Evolutionary conservation across 345 rosid genomes (phyloP), one percentile per base, ranked within the genome.

Genomic region (Cochlearia excelsa): DNA sequence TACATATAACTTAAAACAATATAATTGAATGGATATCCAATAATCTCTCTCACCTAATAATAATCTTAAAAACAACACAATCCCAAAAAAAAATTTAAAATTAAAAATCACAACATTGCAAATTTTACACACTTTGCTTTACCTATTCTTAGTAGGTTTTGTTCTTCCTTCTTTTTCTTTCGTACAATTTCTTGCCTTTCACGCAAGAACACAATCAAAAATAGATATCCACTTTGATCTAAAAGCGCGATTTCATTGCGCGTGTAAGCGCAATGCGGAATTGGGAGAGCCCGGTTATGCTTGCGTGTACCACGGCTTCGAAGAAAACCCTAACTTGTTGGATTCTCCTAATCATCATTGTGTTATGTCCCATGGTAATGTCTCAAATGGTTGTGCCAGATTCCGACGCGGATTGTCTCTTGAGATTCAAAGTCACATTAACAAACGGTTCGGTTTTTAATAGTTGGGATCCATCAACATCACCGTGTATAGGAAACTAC

Each of bases 401-500:
- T 46, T 37, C 75, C 37, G 83, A 81, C 10, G 52, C 58, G 16
- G 79, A 81, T 41, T 46, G 56, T 60, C 78, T 80, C 31, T 26
- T 80, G 47, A 52, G 63, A 26, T 80, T 80, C 44, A 77, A 69
- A 71, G 67, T 69, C 27, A 57, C 85, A 30, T 46, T 78, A 43
- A 57, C 59, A 9, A 63, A 72, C 16, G 55, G 48, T n/a, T 51
- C 63, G 0, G 62, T 39, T 26, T 76, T 81, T 8, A 31, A 6
- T 16, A 61, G 68, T 48, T 88, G 93, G 96, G 59, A 75, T 37
- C 10, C 67, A 27, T 16, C 74, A 1, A 59, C 42, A 30, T 39
- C 54, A 4, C 93, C 93, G 1, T 88, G 96, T 51, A 23, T 47
- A 2, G 66, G 71, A 51, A 61, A 74, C 11, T 30, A 31, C 6